Evolutionary conservation across 768 basidiomycete species (phyloP).

Genomic region (Trametes elegans): DNA sequence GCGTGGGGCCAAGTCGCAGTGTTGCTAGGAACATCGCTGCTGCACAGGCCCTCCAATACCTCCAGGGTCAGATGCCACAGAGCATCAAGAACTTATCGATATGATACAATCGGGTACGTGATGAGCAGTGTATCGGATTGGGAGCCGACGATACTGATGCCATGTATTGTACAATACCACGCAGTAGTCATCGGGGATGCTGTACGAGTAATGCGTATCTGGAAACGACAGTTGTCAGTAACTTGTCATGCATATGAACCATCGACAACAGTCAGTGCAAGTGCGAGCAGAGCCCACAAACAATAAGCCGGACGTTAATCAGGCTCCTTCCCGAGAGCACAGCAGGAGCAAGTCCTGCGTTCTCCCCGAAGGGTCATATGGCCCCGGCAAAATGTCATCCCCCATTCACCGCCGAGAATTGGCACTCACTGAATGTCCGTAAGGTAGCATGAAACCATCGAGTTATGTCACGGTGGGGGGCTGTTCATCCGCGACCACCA

Average conservation of each 20-base stretch:
- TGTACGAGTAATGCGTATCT: too few relatives aligned
- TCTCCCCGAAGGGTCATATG: constrained; percentile 70
- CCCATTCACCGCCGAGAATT: neutral
- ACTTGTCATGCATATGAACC: neutral
- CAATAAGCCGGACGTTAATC: constrained; percentile 58
- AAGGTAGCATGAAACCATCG: neutral
- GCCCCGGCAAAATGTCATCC: constrained; percentile 82
- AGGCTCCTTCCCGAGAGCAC: constrained; percentile 47
- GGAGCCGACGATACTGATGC: too few relatives aligned
- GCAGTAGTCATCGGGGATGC: too few relatives aligned
- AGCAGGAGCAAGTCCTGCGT: constrained; percentile 14
- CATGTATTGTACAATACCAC: too few relatives aligned
- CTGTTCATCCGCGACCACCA: neutral
- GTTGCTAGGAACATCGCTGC: too few relatives aligned
- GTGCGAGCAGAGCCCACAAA: constrained; percentile 2
- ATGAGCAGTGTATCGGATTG: too few relatives aligned
- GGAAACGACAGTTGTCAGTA: neutral
- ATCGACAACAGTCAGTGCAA: neutral
- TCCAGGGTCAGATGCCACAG: too few relatives aligned
- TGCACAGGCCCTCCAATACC: too few relatives aligned
- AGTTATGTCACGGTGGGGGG: neutral
- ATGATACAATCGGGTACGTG: too few relatives aligned
- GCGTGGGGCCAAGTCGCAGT: too few relatives aligned
- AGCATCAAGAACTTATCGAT: too few relatives aligned
- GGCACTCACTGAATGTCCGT: neutral